Conservation (phyloP, 306 rosid species). For the Carpinus fangiana region DNA sequence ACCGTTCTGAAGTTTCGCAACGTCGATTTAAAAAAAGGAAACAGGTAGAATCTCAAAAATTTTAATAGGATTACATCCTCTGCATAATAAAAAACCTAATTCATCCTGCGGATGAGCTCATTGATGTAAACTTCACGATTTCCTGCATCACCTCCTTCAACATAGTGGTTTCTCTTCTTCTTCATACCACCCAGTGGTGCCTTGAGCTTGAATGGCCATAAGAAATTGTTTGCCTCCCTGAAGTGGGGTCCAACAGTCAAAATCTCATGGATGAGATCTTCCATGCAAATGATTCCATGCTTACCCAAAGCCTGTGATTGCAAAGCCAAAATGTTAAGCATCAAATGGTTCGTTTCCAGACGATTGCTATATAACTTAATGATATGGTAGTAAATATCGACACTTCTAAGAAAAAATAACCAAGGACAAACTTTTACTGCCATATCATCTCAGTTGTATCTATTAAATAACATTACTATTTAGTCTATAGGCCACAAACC, state of each 20-base stretch:
- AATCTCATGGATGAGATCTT: conserved; percentile 79
- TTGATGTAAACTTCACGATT: conserved; percentile 66
- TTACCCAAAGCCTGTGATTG: conserved; percentile 62
- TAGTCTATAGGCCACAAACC: conserved; percentile 22
- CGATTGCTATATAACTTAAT: too few relatives aligned
- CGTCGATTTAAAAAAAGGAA: conserved; percentile 2
- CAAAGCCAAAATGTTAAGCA: neutral
- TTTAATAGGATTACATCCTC: neutral
- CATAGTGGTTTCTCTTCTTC: conserved; percentile 81
- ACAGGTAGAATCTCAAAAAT: neutral
- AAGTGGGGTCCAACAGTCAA: conserved; percentile 80
- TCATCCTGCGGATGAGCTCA: conserved; percentile 81
- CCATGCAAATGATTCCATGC: conserved; percentile 67
- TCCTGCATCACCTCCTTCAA: conserved; percentile 84
- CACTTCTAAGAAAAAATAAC: too few relatives aligned
- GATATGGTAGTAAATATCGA: too few relatives aligned
- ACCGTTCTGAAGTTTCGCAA: conserved; percentile 5
- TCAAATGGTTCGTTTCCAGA: neutral
- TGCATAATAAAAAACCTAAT: conserved; percentile 36
- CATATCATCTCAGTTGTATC: too few relatives aligned
- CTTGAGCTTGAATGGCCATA: conserved; percentile 83
- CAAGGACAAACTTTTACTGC: too few relatives aligned
- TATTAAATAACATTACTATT: too few relatives aligned
- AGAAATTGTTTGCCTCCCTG: conserved; percentile 75
- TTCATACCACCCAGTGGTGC: conserved; percentile 76